Conservation (phyloP, 2,329 filamentous ascomycete species). For the Cryphonectria carpinicola region DNA sequence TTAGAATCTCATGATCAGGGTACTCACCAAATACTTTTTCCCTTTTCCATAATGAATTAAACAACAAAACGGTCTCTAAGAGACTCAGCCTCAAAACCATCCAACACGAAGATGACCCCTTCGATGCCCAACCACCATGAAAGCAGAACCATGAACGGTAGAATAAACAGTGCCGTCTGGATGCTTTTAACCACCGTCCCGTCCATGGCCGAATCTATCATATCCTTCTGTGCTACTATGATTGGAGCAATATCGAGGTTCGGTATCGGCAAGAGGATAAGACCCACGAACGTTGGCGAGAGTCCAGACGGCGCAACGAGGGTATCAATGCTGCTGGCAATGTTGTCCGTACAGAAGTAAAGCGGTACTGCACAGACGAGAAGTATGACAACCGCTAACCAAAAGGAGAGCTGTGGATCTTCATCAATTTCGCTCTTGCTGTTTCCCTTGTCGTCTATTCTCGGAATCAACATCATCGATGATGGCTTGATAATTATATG, state of each 20-base stretch:
- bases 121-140: constrained; percentile 8
- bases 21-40: constrained; percentile 15
- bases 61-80: constrained; percentile 15
- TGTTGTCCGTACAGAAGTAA: constrained; percentile 20
- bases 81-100: constrained; percentile 19
- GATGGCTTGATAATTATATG: too few species aligned
- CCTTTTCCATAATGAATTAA: constrained; percentile 16
- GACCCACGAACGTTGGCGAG: constrained; percentile 17
- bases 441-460: too few species aligned
- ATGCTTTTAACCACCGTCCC: constrained; percentile 16
- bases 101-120: constrained; percentile 16
- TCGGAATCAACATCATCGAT: too few species aligned
- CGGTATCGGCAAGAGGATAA: constrained; percentile 16
- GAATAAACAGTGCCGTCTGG: constrained; percentile 21
- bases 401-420: neutral
- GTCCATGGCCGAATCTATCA: constrained; percentile 19
- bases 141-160: constrained; percentile 18
- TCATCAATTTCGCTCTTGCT: too few species aligned
- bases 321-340: constrained; percentile 13
- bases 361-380: constrained; percentile 9
- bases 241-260: constrained; percentile 21
- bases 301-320: constrained; percentile 18
- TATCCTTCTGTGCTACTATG: constrained; percentile 10
- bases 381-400: neutral
- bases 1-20: neutral